Evolutionary conservation across 2,329 filamentous ascomycete genomes (phyloP), one percentile per base, ranked within the genome.

Genomic region (Trichocomaceae sp.): DNA sequence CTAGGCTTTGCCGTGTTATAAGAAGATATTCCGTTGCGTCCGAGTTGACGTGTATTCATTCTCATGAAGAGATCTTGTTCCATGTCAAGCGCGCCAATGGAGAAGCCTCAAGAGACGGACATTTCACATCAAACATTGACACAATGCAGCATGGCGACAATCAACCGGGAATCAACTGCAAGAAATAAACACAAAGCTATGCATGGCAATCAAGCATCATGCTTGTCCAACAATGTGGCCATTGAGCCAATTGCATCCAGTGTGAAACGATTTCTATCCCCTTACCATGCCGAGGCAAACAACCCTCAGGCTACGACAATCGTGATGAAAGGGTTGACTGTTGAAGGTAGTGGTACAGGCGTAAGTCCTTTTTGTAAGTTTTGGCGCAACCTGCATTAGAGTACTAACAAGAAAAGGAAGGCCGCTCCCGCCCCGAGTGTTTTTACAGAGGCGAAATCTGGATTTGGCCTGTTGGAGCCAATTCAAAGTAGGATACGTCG

Each of bases 341-440:
- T 56, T 31, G 37, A 53, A 17, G 54, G 48, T 1, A 47, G 17
- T 26, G 54, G 44, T 8, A 53, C 54, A 37, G 54, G 54, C 29
- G n/a, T n/a, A n/a, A n/a, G n/a, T n/a, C n/a, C n/a, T n/a, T n/a
- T n/a, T n/a, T n/a, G 48, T 56, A 47, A 53, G 50, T 46, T 2
- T 8, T 37, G 12, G 33, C 13, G n/a, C n/a, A 37, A 8, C 15
- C 13, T 8, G n/a, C 31, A 13, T 13, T 39, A 37, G 19, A 35
- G 20, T 45, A n/a, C 22, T 29, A 17, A 41, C 29, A 35, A 20
- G 3, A n/a, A 8, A 29, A 12, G 31, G 12, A n/a, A 58, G 53
- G 29, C 48, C 31, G 42, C 41, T 2, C 41, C 56, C 13, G 53
- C 56, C 9, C 56, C 53, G 5, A 56, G 26, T 26, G 37, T 56